Base-by-base conservation (phyloP, 2,329 filamentous ascomycete species). In the Ambrosiella xylebori region DNA sequence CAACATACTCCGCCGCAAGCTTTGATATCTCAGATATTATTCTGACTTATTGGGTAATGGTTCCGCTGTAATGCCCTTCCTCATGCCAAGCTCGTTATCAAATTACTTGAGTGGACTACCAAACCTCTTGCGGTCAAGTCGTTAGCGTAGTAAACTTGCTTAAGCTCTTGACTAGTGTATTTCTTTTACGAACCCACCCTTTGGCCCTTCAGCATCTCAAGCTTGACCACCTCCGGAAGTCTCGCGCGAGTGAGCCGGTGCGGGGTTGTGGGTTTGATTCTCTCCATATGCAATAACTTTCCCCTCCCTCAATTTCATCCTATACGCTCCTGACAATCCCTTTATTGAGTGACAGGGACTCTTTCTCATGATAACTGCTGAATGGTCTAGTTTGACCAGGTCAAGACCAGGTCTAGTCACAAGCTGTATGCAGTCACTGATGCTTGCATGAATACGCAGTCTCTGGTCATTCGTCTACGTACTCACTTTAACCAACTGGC, bases 371-470 rank as follows among this genome's bases (percentile, higher is more conserved):
- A 27, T 27, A 27, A 27, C 27, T 27, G 27, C 27, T 27, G 27
- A 27, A 27, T 27, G 27, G 27, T 41, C 40, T n/a, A 41, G n/a
- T 41, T 47, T 47, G 13, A 2, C 47, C 17, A 7, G 3, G 17
- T 51, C 1, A 27, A 15, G 17, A 51, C 19, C 47, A 19, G 47
- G 47, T 11, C 47, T 51, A 19, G 19, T 36, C 47, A 27, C 52
- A 37, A 54, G 52, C 52, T 54, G 52, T 54, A 54, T 54, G 52
- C 52, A 44, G 19, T 27, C 19, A 44, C 52, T 17, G 37, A 37
- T 15, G 51, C 51, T 53, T 11, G 51, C 35, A 53, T 17, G 27
- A 53, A 12, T 27, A 39, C 15, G 35, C 37, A 53, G 17, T 9
- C 15, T 51, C 35, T 51, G 19, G 9, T 15, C n/a, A 27, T 38